Evolutionary conservation across 495 filamentous ascomycete species (phyloP), one percentile per base, ranked within the genome.

Genomic region (Xylaria venustula): DNA sequence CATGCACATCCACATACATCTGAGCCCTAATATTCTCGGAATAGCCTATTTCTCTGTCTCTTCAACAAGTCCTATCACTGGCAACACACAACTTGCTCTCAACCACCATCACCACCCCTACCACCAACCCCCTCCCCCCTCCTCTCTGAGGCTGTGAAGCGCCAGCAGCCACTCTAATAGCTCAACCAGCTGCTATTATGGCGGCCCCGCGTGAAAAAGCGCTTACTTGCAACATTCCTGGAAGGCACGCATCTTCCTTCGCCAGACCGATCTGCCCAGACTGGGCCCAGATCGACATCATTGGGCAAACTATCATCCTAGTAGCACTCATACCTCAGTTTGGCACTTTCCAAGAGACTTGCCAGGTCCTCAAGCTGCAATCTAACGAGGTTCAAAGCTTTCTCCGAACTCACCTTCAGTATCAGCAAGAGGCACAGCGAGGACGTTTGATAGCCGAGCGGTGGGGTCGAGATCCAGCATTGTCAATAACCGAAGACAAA

Each of bases 201-300:
- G 40, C 53, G 40, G 32, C 53, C n/a, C 37, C 12, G 1, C 4
- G n/a, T 9, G 40, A 55, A 22, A 55, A 9, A 34, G 53, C 53
- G 15, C 9, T 19, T 25, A 55, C 53, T 45, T 55, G 53, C 40
- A 55, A 45, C 37, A 37, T 55, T 11, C 37, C 37, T 34, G 40
- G 25, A 23, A 14, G 23, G 5, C 20, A 55, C 5, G 40, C 15
- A 22, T 5, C 37, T 22, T 2, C 25, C 5, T 48, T 48, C 42
- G 19, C 37, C 2, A 9, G 28, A 48, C 8, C 44, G 7, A 36
- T 20, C 23, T 25, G 11, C 30, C 54, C 54, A 47, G 42, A 46
- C 9, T 57, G 54, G 54, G 44, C 54, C 8, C 47, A 47, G 30
- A 19, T 57, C 28, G 54, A 57, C 37, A 57, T 57, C 9, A 37